A percentile compares a stretch with the other conserved stretches of the same genome.
Evolutionary conservation across 208 protist genomes (phyloP).

Genomic region (Blastocrithidia nonstop): DNA sequence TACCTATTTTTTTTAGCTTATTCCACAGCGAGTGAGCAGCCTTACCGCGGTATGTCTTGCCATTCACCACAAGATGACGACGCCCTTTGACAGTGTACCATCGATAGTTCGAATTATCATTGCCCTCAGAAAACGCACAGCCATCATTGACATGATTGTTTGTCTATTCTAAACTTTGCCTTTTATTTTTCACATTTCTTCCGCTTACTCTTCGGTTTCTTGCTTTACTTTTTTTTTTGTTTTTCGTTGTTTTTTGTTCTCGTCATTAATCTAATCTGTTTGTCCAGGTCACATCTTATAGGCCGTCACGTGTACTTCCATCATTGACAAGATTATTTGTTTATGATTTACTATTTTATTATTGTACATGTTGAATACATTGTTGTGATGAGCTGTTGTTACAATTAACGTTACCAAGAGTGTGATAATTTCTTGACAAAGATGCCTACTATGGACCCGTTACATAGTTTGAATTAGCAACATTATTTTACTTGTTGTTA

Average conservation of each 20-base stretch:
- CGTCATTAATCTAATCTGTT: too few species aligned
- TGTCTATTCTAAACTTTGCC: background rate
- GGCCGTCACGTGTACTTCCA: too few species aligned
- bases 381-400: too few species aligned
- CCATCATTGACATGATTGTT: background rate
- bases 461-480: too few species aligned
- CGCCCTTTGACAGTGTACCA: slow-evolving; percentile 46
- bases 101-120: slow-evolving; percentile 15
- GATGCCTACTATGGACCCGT: background rate
- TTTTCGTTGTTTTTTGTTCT: background rate
- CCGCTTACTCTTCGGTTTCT: background rate
- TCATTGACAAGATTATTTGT: too few species aligned
- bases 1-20: slow-evolving; percentile 18
- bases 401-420: background rate
- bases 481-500: background rate
- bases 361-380: too few species aligned
- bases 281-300: too few species aligned
- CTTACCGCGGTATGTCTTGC: slow-evolving; percentile 33
- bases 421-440: background rate
- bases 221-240: background rate
- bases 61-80: slow-evolving; percentile 50
- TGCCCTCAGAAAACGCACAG: background rate
- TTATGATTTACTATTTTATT: too few species aligned
- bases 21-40: slow-evolving; percentile 50
- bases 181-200: background rate